Base-by-base conservation (phyloP, 2,329 filamentous ascomycete species). In the Paracorniculantispora psalliotae region DNA sequence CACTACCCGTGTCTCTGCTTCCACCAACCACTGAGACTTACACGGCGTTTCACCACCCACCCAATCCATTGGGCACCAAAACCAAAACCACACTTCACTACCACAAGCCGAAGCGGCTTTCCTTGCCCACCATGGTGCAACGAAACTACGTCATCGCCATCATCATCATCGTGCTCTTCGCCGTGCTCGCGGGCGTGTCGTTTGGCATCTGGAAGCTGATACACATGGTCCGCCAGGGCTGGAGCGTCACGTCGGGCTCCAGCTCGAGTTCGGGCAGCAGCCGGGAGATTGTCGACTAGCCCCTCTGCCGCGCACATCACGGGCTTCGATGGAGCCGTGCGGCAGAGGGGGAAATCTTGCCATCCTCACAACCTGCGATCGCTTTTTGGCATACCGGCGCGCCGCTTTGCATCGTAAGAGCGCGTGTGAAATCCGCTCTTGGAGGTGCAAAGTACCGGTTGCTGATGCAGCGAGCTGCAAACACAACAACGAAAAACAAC, bases 141-240 rank as follows among this genome's bases (percentile, higher is more conserved):
- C 74, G 81, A 75, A 88, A 88, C 80, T 80, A 87, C 72, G 81
- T 83, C 67, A 87, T 88, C 71, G 85, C 85, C 66, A 78, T 88
- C 71, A 87, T 88, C 69, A 81, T 88, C 72, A 87, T 88, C 71
- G 71, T 88, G 59, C 79, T 88, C 65, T 87, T 88, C 74, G 70
- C 84, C 67, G 73, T 87, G 51, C 79, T 88, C 50, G 82, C 83
- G 57, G 73, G 76, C 61, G 82, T 87, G 58, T 79, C 81, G 8
- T 86, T 86, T 66, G 85, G 82, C 62, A 87, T 87, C 71, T 87
- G 83, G 74, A 77, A 79, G 61, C 73, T 87, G 9, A 84, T 87
- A 52, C 77, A 78, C 64, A 71, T 79, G 28, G 82, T 79, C 21
- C 73, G 81, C 59, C 66, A 65, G 52, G 73, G 73, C 59, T 73